phyloP scores from a whole-genome alignment of 148 eudicot genomes.

The Linanthus parryae region DNA sequence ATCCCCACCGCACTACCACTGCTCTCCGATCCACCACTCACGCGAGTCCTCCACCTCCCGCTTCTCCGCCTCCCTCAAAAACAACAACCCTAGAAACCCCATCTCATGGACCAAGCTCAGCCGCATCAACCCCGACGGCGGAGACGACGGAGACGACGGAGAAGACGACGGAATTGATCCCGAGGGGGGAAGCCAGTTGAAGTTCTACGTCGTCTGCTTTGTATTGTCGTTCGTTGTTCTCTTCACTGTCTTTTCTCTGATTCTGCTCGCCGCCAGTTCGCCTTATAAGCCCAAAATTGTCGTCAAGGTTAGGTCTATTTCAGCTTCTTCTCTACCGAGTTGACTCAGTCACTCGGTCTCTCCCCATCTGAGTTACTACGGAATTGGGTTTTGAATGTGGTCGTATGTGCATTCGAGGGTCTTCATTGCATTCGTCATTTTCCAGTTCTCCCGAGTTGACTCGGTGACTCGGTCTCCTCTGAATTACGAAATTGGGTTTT shows the following conservation, averaged over 20 bases:
- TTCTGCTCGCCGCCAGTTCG: slow-evolving; percentile 71
- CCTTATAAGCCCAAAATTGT: slow-evolving; percentile 48
- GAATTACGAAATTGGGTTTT: too few relatives aligned
- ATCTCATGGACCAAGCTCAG: slow-evolving; percentile 41
- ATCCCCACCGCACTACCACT: slow-evolving; percentile 52
- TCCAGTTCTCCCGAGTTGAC: slow-evolving; percentile 7
- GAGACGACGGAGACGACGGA: slow-evolving; percentile 17
- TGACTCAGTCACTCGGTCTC: neutral
- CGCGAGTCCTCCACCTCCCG: slow-evolving; percentile 73
- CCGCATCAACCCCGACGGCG: slow-evolving; percentile 7
- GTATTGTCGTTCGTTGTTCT: slow-evolving; percentile 45
- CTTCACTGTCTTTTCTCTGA: slow-evolving; percentile 50
- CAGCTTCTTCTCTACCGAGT: neutral
- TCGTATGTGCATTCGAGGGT: too few relatives aligned
- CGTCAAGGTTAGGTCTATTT: slow-evolving; percentile 41
- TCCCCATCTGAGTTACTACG: neutral
- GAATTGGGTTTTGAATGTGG: too few relatives aligned
- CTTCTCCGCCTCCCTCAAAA: slow-evolving; percentile 49
- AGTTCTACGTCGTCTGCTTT: slow-evolving; percentile 62
- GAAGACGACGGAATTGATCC: slow-evolving; percentile 12
- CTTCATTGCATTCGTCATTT: neutral
- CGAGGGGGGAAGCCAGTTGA: slow-evolving; percentile 7
- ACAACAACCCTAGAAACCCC: slow-evolving; percentile 18
- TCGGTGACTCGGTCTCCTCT: slow-evolving; percentile 12
- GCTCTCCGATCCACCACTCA: slow-evolving; percentile 78